These are phyloP conservation scores for Colletotrichum cuscutae DNA, from an alignment of 2,329 filamentous ascomycete species.

Conservation along the genomic window DNA sequence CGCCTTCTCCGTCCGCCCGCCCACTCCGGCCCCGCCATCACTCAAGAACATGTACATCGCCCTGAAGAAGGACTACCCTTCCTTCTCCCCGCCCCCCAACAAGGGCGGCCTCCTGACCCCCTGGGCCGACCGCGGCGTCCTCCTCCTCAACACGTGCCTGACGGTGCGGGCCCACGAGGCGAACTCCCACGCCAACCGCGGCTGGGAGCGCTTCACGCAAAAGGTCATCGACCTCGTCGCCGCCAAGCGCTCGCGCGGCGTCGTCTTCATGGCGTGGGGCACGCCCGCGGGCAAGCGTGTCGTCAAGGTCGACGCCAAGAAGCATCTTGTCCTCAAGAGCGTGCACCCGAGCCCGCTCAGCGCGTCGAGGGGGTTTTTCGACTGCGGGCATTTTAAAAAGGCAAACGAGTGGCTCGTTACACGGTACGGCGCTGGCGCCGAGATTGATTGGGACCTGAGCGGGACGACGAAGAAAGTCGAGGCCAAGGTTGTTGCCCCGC, in stretches of 20 bases:
- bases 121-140: conserved; percentile 93
- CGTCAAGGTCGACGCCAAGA: conserved; percentile 74
- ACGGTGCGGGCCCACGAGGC: conserved; percentile 92
- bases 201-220: conserved; percentile 95
- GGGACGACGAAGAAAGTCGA: conserved; percentile 29
- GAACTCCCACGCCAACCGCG: conserved; percentile 84
- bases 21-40: conserved; percentile 87
- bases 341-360: conserved; percentile 96
- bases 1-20: conserved; percentile 92
- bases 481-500: not conserved
- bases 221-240: conserved; percentile 89
- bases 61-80: conserved; percentile 87
- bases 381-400: conserved; percentile 83
- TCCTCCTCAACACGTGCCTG: conserved; percentile 93
- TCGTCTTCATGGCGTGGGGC: conserved; percentile 97
- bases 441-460: conserved; percentile 84
- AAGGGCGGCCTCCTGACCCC: conserved; percentile 86
- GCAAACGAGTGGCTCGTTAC: conserved; percentile 86
- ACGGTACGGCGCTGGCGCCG: conserved; percentile 81
- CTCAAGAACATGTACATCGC: conserved; percentile 94
- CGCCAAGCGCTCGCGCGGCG: conserved; percentile 78
- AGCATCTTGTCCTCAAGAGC: conserved; percentile 84
- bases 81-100: conserved; percentile 79
- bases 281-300: conserved; percentile 84
- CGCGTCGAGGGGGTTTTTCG: conserved; percentile 83